A percentile compares a stretch with the other conserved stretches of the same genome.
phyloP scores from a whole-genome alignment of 2,329 filamentous ascomycete genomes.

The Sordariomycetes sp. region DNA sequence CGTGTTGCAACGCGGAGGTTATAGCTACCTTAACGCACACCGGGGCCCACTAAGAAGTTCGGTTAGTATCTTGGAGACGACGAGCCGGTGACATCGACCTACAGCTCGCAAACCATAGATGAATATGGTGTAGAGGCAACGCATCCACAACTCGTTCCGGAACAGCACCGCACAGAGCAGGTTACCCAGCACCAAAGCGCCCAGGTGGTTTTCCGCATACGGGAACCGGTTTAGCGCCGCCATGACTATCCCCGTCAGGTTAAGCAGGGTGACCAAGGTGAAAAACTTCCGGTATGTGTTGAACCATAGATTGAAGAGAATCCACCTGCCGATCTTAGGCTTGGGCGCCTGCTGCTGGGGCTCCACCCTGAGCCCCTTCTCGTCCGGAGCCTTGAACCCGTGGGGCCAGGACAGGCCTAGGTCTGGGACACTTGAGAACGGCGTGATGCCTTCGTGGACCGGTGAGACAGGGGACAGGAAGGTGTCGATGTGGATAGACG shows the following conservation, averaged over 20 bases:
- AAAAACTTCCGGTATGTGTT: conserved; percentile 29
- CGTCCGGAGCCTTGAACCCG: conserved; percentile 1
- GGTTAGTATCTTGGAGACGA: not conserved
- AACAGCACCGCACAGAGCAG: conserved; percentile 25
- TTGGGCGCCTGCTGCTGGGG: conserved; percentile 8
- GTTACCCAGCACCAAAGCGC: conserved; percentile 26
- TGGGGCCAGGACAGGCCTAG: conserved; percentile 14
- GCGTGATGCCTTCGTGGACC: conserved; percentile 19
- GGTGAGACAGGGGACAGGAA: conserved; percentile 15
- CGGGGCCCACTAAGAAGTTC: conserved; percentile 22
- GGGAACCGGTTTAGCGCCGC: conserved; percentile 18
- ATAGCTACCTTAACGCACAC: conserved; percentile 21
- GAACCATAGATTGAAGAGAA: conserved; percentile 25
- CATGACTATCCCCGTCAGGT: conserved; percentile 23
- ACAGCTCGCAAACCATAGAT: conserved; percentile 26
- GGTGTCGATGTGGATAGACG: conserved; percentile 11
- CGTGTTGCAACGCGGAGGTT: conserved; percentile 25
- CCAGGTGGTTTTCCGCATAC: conserved; percentile 25
- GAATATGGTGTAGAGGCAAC: conserved; percentile 21
- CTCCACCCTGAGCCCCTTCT: conserved; percentile 1
- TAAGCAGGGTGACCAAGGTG: conserved; percentile 22
- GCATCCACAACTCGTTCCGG: conserved; percentile 26
- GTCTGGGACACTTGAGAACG: conserved; percentile 14
- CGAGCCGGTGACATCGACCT: conserved; percentile 7
- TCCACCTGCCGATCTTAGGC: conserved; percentile 18